Conservation (phyloP, 495 filamentous ascomycete genomes). For the Neurospora sp. region DNA sequence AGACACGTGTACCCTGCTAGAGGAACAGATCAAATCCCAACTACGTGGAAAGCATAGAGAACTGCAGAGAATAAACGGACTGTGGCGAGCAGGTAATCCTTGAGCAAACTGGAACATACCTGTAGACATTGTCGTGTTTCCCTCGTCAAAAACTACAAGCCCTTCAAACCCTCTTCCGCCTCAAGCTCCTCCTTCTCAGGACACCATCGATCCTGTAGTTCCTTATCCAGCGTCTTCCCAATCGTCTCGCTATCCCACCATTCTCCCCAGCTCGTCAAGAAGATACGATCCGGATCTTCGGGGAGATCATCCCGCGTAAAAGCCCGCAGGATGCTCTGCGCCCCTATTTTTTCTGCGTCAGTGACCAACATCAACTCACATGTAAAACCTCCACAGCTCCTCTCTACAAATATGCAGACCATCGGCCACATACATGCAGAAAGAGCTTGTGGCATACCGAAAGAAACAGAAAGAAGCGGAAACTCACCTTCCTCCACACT, state of each 20-base stretch:
- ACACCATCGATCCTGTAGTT: slow-evolving; percentile 35
- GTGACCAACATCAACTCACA: no score
- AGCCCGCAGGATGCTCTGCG: slow-evolving; percentile 27
- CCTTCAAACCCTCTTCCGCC: slow-evolving; percentile 22
- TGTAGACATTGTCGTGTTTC: background rate
- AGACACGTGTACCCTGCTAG: background rate
- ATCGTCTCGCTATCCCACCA: slow-evolving; percentile 37
- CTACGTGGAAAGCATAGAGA: background rate
- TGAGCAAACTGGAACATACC: background rate
- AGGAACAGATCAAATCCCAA: background rate
- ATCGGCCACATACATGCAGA: background rate
- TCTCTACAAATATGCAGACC: background rate
- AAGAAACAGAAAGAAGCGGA: background rate
- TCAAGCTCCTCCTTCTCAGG: slow-evolving; percentile 33
- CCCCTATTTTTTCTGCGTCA: slow-evolving; percentile 15
- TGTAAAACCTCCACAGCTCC: background rate
- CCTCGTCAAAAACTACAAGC: background rate
- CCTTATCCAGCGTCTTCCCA: slow-evolving; percentile 23
- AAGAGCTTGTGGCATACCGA: background rate
- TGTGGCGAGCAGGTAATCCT: background rate
- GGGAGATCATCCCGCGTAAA: slow-evolving; percentile 33
- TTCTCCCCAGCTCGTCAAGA: slow-evolving; percentile 39
- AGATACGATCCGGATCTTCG: slow-evolving; percentile 34
- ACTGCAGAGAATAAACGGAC: background rate
- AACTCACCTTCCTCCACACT: slow-evolving; percentile 26